Percentiles rank a stretch among this genome's conserved stretches.
Evolutionary conservation across 2,329 filamentous ascomycete genomes (phyloP).

Genomic region (Talaromyces sp.): DNA sequence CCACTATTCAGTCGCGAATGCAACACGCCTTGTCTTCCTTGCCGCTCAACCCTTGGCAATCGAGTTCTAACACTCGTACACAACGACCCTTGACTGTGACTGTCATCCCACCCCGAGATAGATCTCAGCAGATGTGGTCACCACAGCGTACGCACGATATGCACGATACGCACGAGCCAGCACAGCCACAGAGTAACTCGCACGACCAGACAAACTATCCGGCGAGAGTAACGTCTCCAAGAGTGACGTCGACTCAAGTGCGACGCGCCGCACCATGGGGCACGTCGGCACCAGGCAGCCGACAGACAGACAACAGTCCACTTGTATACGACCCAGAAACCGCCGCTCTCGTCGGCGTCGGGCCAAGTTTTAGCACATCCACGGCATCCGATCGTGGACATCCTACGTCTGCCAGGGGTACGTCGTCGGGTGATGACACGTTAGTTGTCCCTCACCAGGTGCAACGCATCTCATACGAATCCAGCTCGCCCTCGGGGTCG

Average conservation of each 20-base stretch:
- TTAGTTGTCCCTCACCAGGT: neutral
- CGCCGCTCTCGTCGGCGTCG: slow-evolving; percentile 31
- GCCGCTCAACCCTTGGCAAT: slow-evolving; percentile 11
- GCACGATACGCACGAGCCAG: neutral
- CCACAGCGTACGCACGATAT: slow-evolving; percentile 29
- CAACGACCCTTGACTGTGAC: slow-evolving; percentile 52
- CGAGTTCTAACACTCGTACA: slow-evolving; percentile 12
- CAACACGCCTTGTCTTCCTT: slow-evolving; percentile 8
- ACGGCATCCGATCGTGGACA: slow-evolving; percentile 2
- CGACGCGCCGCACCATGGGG: slow-evolving; percentile 52
- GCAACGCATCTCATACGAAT: neutral
- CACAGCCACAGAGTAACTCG: neutral
- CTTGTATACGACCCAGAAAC: slow-evolving; percentile 36
- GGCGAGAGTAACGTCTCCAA: slow-evolving; percentile 43
- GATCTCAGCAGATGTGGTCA: slow-evolving; percentile 52
- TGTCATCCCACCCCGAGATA: slow-evolving; percentile 56
- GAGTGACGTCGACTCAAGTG: slow-evolving; percentile 56
- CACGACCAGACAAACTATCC: neutral
- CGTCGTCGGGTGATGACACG: neutral
- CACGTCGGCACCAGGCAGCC: slow-evolving; percentile 31
- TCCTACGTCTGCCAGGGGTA: neutral
- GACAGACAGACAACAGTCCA: slow-evolving; percentile 18
- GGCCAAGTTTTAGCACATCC: slow-evolving; percentile 11
- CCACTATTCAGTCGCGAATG: neutral
- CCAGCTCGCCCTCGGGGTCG: neutral